Evolutionary conservation across 2,329 filamentous ascomycete genomes (phyloP), one percentile per base, ranked within the genome.

Genomic region (Pseudogymnoascus sp.): DNA sequence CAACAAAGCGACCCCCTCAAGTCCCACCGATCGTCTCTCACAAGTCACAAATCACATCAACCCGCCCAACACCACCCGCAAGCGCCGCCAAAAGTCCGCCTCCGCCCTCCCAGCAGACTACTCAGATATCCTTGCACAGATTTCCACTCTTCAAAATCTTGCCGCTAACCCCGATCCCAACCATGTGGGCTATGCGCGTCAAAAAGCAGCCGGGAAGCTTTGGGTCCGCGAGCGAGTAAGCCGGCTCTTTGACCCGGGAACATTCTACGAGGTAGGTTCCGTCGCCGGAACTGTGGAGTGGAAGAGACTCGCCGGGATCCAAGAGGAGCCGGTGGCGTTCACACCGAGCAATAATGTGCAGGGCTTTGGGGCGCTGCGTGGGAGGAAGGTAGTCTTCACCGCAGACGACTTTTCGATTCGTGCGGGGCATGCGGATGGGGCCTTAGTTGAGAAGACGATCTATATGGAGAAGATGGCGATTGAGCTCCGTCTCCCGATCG

Each of bases 341-440:
- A 75, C 80, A 4, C 85, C 85, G 0, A 83, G 79, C 64, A 88
- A 88, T 66, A 88, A 87, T 68, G 79, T 87, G 2, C 84, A 88
- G 67, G 85, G 83, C 0, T 79, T 82, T 62, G 83, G 84, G 2
- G 76, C 74, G 56, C 69, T 87, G 26, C 72, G 77, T 19, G 82
- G 82, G 0, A 74, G 85, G 40, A 79, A 80, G 62, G 76, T 88
- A 2, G 74, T 87, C 0, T 81, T 88, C 59, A 87, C 85, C 0
- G 84, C 84, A 0, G 85, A 88, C 69, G 85, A 88, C 70, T 88
- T 87, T 66, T 82, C 79, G 1, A 81, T 88, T 28, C 76, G 85
- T 5, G 84, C 84, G 28, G 85, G 85, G 1, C 85, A 88, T 75
- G 84, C 85, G 0, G 85, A 88, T 72, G 85, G 85, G 0, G 78